Evolutionary conservation across 2,329 filamentous ascomycete genomes (phyloP), one percentile per base, ranked within the genome.

Genomic region (Microcera coccophila): DNA sequence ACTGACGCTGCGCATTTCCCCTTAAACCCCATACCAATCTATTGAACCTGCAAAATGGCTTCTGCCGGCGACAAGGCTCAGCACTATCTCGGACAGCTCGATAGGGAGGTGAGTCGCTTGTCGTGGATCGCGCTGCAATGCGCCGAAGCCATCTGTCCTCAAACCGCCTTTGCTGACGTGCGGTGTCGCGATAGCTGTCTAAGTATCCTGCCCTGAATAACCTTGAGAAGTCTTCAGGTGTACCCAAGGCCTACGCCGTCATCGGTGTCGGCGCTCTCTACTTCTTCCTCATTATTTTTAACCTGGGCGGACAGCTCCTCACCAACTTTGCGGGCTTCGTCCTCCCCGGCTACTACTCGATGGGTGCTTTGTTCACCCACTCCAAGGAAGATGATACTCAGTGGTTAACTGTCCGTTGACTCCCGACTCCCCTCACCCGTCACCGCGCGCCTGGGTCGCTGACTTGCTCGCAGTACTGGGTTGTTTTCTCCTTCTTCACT

Each of bases 201-300:
- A 91, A 90, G 70, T 93, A 93, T 74, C 85, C 85, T 59, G 70
- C 78, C 61, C 79, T 93, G 66, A 85, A 83, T 78, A 89, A 91
- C 73, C 78, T 93, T 61, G 88, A 94, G 80, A 87, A 84, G 78
- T 82, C 87, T 69, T 85, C 84, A 53, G 82, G 79, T 45, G 78
- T 93, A 38, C 88, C 88, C 64, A 94, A 94, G 77, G 84, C 87
- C 61, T 93, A 94, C 67, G 84, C 81, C 54, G 78, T 87, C 62
- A 82, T 91, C 58, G 88, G 87, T 59, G 63, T 88, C 45, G 84
- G 70, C 47, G 82, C 82, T 39, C 79, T 90, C 54, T 94, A 94
- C 77, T 89, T 93, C 73, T 89, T 91, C 75, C 81, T 93, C 58
- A 87, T 93, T 71, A 82, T 93, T 73, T 90, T 94, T 78, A 94